phyloP scores from a whole-genome alignment of 179 eudicot genomes.

The Beta lomatogona region DNA sequence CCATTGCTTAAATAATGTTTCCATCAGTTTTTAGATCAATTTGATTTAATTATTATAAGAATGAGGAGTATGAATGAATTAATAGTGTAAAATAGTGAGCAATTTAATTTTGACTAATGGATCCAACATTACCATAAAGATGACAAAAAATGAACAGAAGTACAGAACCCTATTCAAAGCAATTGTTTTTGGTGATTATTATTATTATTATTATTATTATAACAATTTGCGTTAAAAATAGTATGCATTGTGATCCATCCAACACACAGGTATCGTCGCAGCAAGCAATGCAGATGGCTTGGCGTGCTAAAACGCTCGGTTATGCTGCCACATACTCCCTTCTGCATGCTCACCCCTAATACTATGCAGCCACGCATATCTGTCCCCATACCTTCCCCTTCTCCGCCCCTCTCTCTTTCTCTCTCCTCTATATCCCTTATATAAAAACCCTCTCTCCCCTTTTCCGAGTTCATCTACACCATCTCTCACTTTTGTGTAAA shows the following conservation, averaged over 20 bases:
- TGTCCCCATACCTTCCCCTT: slow-evolving; percentile 38
- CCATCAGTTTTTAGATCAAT: no score
- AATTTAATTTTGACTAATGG: no score
- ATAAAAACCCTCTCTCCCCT: slow-evolving; percentile 12
- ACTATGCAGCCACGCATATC: slow-evolving; percentile 54
- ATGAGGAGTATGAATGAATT: no score
- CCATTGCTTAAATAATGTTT: no score
- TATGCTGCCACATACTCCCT: slow-evolving; percentile 40
- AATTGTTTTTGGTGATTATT: no score
- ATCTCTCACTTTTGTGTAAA: background rate
- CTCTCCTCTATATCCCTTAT: slow-evolving; percentile 3
- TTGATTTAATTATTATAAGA: no score
- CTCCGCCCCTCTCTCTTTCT: background rate
- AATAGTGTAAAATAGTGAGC: no score
- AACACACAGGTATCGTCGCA: background rate
- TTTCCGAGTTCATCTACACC: background rate
- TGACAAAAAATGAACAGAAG: no score
- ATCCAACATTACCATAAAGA: no score
- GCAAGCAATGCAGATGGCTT: slow-evolving; percentile 33
- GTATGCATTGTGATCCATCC: background rate
- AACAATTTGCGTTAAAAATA: no score
- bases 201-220: no score
- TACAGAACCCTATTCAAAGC: no score
- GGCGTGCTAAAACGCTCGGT: slow-evolving; percentile 23
- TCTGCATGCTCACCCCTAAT: slow-evolving; percentile 41